Evolutionary conservation across 1,284 basidiomycete genomes (phyloP).

Genomic region (Inonotus obliquus): DNA sequence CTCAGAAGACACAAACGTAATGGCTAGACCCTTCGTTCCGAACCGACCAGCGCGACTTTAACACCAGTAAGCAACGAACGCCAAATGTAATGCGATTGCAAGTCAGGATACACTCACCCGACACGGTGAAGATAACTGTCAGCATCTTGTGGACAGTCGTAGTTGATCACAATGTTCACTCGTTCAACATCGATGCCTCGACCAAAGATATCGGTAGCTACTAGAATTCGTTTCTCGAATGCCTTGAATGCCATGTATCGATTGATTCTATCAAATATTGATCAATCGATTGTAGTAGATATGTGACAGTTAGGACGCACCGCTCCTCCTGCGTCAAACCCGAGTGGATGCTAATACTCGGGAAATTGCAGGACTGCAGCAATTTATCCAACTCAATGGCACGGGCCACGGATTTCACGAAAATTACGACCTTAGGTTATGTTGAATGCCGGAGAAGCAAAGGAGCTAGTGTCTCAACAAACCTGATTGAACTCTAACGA

Average conservation of each 20-base stretch:
- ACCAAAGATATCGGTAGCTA: slow-evolving; percentile 96
- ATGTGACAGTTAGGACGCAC: slow-evolving; percentile 40
- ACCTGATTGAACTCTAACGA: slow-evolving; percentile 99
- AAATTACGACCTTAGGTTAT: slow-evolving; percentile 85
- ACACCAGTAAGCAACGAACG: background rate
- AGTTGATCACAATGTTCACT: slow-evolving; percentile 95
- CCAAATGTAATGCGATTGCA: background rate
- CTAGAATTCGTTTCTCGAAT: slow-evolving; percentile 99
- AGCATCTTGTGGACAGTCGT: slow-evolving; percentile 94
- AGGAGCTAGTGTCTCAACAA: slow-evolving; percentile 19
- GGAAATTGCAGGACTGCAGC: slow-evolving; percentile 97
- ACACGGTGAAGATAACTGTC: slow-evolving; percentile 99
- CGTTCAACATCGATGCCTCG: slow-evolving; percentile 97
- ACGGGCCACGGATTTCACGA: slow-evolving; percentile 96
- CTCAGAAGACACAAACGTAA: slow-evolving; percentile 93
- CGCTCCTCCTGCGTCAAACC: slow-evolving; percentile 94
- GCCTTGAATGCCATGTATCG: slow-evolving; percentile 99
- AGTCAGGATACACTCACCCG: slow-evolving; percentile 49
- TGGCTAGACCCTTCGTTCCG: slow-evolving; percentile 99
- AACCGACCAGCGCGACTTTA: slow-evolving; percentile 93
- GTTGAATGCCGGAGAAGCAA: background rate
- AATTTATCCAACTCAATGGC: slow-evolving; percentile 97
- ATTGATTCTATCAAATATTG: slow-evolving; percentile 59
- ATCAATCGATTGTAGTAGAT: slow-evolving; percentile 12
- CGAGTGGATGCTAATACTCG: slow-evolving; percentile 96